Base-by-base conservation (phyloP, 2,329 filamentous ascomycete species). In the Talaromyces rugulosus region DNA sequence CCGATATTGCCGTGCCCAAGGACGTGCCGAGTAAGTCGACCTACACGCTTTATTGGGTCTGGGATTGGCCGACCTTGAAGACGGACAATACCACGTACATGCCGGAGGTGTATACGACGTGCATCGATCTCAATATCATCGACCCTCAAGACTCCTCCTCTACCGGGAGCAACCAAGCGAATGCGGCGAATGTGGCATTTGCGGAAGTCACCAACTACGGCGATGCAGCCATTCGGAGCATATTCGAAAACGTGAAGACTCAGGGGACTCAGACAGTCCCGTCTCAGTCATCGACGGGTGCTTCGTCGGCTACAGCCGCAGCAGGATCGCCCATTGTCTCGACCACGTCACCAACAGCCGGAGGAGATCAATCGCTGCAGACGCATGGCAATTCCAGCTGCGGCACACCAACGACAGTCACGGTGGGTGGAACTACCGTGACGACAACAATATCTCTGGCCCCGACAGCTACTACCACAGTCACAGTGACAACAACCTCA, bases 21-120 rank as follows among this genome's bases (percentile, higher is more conserved):
- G 84, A 89, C 67, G 79, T 86, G 54, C 75, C 83, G n/a, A 74
- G 81, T 9, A 86, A 87, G 52, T 84, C 87, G 33, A 82, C 83
- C 31, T 91, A 93, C 74, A 94, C 92, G 3, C 78, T 96, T 58
- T 96, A 96, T 81, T 98, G 94, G 94, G 89, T 97, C 53, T 98
- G 95, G 95, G 89, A 96, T 75, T 99, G 92, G 91, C 88, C 89
- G 2, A 88, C 85, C 68, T 70, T 42, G 71, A 64, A 18, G 71
- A 77, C 63, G 4, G 14, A 1, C 30, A 47, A 58, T 67, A 74
- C 16, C 69, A 64, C 8, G 66, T 76, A 27, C 74, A 75, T n/a
- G 66, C 65, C 72, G 53, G 79, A 82, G 66, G 71, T 80, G 42
- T 82, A 82, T 63, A 82, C 80, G 1, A 80, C 78, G 14, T 82